phyloP scores from a whole-genome alignment of 2,329 filamentous ascomycete genomes.

The Beauveria asiatica region DNA sequence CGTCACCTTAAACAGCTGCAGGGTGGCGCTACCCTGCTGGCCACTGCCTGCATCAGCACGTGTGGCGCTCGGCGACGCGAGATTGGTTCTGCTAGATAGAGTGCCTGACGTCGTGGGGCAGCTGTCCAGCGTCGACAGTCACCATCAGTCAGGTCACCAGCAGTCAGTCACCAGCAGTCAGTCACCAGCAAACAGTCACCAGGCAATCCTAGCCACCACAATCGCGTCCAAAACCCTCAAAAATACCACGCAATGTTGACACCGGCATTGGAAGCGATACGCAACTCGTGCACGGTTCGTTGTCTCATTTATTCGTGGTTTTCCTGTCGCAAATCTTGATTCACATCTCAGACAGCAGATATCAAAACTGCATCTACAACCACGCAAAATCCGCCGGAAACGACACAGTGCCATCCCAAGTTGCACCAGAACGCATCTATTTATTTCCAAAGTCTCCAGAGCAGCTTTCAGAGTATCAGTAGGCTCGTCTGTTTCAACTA shows the following conservation, averaged over 20 bases:
- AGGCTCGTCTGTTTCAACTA: not conserved
- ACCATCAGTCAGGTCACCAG: not conserved
- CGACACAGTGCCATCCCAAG: not conserved
- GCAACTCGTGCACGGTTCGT: too few relatives aligned
- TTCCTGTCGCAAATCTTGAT: not conserved
- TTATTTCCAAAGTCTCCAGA: not conserved
- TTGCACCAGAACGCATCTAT: not conserved
- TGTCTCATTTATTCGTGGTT: not conserved
- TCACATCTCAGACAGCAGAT: not conserved
- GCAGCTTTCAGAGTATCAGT: not conserved
- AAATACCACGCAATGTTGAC: not conserved
- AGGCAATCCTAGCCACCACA: not conserved
- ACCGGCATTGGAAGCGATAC: not conserved
- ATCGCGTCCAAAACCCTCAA: not conserved
- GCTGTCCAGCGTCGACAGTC: not conserved
- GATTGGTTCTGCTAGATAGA: constrained; percentile 10
- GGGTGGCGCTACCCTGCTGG: constrained; percentile 1
- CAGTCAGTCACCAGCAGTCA: not conserved
- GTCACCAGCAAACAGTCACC: not conserved
- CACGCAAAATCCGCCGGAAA: not conserved
- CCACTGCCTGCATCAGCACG: constrained; percentile 3
- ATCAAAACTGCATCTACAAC: not conserved
- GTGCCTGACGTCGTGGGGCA: constrained; percentile 2
- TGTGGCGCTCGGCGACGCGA: constrained; percentile 3
- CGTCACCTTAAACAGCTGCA: not conserved